Conservation (phyloP, 306 rosid species). For the Neltuma alba region DNA sequence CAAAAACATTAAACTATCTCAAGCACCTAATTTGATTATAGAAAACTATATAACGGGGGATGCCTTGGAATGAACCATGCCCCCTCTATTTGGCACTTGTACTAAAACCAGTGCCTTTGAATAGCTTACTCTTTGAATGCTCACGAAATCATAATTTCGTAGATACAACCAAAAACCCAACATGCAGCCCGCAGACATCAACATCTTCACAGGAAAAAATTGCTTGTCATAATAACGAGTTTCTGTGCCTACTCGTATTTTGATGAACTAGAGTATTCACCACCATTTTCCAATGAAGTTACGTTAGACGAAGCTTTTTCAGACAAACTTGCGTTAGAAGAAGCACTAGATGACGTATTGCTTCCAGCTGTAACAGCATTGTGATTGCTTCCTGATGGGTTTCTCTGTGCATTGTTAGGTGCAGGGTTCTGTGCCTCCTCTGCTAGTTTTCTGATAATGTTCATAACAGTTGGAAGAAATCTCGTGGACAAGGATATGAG, state of each 20-base stretch:
- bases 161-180: conserved; percentile 28
- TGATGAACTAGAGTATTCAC: conserved; percentile 47
- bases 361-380: conserved; percentile 43
- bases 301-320: conserved; percentile 15
- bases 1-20: conserved; percentile 28
- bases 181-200: conserved; percentile 24
- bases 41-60: conserved; percentile 31
- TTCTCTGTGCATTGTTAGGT: conserved; percentile 45
- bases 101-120: conserved; percentile 52
- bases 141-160: conserved; percentile 23
- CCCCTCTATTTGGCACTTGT: conserved; percentile 40
- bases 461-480: conserved; percentile 72
- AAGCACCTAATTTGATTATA: conserved; percentile 22
- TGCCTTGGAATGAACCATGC: conserved; percentile 27
- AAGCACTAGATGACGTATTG: conserved; percentile 53
- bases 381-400: conserved; percentile 41
- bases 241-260: conserved; percentile 52
- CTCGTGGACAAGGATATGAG: conserved; percentile 68
- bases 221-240: not conserved
- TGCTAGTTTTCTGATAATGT: conserved; percentile 71
- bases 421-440: conserved; percentile 64
- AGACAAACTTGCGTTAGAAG: conserved; percentile 52
- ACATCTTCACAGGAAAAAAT: conserved; percentile 36
- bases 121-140: conserved; percentile 29
- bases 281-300: conserved; percentile 35